Evolutionary conservation across 2,329 filamentous ascomycete genomes (phyloP).

Genomic region (Aspergillus arachidicola): DNA sequence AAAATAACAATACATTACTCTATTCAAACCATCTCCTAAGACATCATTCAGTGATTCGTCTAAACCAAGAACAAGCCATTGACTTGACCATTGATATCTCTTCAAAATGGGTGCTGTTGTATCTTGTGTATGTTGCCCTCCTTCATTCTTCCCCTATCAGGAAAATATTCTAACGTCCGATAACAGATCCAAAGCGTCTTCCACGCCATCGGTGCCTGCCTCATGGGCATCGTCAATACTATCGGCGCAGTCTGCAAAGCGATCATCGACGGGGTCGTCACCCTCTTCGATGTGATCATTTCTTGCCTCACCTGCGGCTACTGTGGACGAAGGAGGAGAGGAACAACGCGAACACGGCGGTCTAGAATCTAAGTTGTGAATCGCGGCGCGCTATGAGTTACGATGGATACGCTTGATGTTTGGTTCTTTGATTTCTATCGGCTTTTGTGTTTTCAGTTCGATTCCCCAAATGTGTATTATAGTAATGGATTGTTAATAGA

Average conservation of each 20-base stretch:
- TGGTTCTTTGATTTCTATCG: background rate
- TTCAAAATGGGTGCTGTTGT: slow-evolving; percentile 77
- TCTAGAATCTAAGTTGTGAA: slow-evolving; percentile 17
- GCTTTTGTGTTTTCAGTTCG: slow-evolving; percentile 1
- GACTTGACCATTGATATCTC: slow-evolving; percentile 7
- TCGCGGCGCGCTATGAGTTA: slow-evolving; percentile 12
- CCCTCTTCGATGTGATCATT: slow-evolving; percentile 68
- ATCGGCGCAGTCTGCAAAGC: slow-evolving; percentile 66
- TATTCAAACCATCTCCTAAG: background rate
- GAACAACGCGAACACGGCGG: slow-evolving; percentile 21
- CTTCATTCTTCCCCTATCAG: background rate
- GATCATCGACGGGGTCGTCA: slow-evolving; percentile 68
- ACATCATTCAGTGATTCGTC: background rate
- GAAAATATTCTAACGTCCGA: slow-evolving; percentile 24
- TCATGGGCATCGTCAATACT: slow-evolving; percentile 70
- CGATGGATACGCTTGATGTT: slow-evolving; percentile 12
- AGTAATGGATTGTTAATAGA: background rate
- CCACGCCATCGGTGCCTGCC: slow-evolving; percentile 64
- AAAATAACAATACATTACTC: background rate
- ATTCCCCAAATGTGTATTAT: slow-evolving; percentile 3
- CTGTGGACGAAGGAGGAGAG: slow-evolving; percentile 32
- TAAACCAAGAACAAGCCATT: background rate
- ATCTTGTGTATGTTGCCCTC: slow-evolving; percentile 69
- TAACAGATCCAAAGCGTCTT: slow-evolving; percentile 61
- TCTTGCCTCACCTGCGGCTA: slow-evolving; percentile 60